phyloP scores from a whole-genome alignment of 2,329 filamentous ascomycete genomes.

The Achaetomium macrosporum region DNA sequence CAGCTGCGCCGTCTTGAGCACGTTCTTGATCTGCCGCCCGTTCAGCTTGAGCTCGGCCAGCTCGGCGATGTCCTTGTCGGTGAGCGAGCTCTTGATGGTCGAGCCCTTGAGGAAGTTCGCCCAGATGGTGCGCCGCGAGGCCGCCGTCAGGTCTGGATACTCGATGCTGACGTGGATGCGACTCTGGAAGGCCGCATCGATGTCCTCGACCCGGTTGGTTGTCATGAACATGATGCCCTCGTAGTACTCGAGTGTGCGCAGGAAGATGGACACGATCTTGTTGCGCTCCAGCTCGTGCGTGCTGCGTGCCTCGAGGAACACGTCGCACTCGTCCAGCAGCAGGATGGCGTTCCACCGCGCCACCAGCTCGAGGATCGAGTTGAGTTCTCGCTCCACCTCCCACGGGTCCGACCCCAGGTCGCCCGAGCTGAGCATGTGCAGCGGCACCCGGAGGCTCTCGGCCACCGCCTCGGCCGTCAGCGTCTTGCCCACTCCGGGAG shows the following conservation, averaged over 20 bases:
- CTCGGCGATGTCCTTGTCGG: slow-evolving; percentile 33
- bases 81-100: slow-evolving; percentile 24
- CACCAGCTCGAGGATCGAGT: slow-evolving; percentile 65
- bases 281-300: slow-evolving; percentile 35
- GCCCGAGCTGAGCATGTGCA: slow-evolving; percentile 54
- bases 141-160: slow-evolving; percentile 37
- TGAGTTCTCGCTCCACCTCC: slow-evolving; percentile 59
- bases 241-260: slow-evolving; percentile 43
- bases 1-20: slow-evolving; percentile 33
- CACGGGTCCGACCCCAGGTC: slow-evolving; percentile 64
- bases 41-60: slow-evolving; percentile 34
- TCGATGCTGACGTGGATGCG: slow-evolving; percentile 44
- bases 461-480: slow-evolving; percentile 45
- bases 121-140: slow-evolving; percentile 36
- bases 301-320: slow-evolving; percentile 38
- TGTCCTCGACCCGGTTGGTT: slow-evolving; percentile 40
- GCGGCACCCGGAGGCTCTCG: slow-evolving; percentile 42
- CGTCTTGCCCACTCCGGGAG: slow-evolving; percentile 46
- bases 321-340: slow-evolving; percentile 60
- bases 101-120: slow-evolving; percentile 34
- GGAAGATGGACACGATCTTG: slow-evolving; percentile 35
- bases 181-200: slow-evolving; percentile 43
- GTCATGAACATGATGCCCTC: slow-evolving; percentile 45
- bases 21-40: slow-evolving; percentile 34
- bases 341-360: slow-evolving; percentile 67